phyloP scores from a whole-genome alignment of 257 asterid genomes.

The Solanum raphanifolium region DNA sequence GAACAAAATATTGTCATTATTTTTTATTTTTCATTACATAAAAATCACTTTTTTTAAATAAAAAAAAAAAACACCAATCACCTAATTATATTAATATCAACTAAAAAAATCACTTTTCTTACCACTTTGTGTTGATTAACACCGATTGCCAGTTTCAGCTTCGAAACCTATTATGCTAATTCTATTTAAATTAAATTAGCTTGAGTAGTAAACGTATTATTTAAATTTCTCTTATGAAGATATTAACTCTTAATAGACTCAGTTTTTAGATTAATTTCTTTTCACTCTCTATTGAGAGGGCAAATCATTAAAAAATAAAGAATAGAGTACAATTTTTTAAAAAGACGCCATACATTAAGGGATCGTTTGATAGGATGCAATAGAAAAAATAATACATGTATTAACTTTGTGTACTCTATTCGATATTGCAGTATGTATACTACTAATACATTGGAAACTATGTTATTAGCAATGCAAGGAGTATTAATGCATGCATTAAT shows the following conservation, averaged over 20 bases:
- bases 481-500: neutral
- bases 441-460: neutral
- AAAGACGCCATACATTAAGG: neutral
- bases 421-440: neutral
- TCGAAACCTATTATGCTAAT: neutral
- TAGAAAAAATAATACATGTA: neutral
- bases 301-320: neutral
- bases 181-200: neutral
- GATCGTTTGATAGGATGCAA: neutral
- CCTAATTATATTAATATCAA: neutral
- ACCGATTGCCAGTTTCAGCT: neutral
- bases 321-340: neutral
- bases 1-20: neutral
- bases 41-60: neutral
- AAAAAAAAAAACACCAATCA: neutral
- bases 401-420: neutral
- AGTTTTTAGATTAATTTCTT: neutral
- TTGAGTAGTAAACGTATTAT: neutral
- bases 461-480: neutral
- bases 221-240: neutral
- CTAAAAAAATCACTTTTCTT: neutral
- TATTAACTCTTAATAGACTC: neutral
- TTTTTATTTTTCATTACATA: neutral
- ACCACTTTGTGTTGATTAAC: neutral
- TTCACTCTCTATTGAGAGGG: neutral